Base-by-base conservation (phyloP, 352 stramenopile species). In the Phytophthora megakarya region DNA sequence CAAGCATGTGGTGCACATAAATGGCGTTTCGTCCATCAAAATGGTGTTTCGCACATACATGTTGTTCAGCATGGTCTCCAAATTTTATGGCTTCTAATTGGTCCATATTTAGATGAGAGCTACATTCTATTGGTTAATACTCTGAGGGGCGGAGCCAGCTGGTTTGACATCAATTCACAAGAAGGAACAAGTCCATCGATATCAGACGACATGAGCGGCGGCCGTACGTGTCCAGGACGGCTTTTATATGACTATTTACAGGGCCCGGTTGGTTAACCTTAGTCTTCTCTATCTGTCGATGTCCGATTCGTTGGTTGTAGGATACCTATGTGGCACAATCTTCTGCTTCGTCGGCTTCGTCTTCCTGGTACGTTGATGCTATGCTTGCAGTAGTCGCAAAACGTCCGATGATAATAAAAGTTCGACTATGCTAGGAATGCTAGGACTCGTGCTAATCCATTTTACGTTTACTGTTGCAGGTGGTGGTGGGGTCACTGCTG, bases 331-430 rank as follows among this genome's bases (percentile, higher is more conserved):
- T 39, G 84, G 83, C 58, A 84, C 83, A 40, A 92, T 92, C 55
- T 88, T 94, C 65, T 81, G 67, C 55, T 94, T 94, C 57, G 61
- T 79, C 0, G 86, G 86, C 30, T 89, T 87, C 65, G 76, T 92
- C 61, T 94, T 94, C 68, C 65, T 92, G 72, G 85, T 94, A 57
- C 30, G 21, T 21, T 47, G 49, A 51, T 15, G 25, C 64, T 44
- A 43, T 45, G 26, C 23, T 72, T 48, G 51, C 47, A 33, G 28
- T 59, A 35, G 22, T 62, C 45, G 23, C 55, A 37, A 1, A 35
- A 21, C 33, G n/a, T 37, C 23, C 28, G 40, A 18, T 22, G 8
- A 12, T 40, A 22, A 26, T n/a, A 15, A 57, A 32, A n/a, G n/a
- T n/a, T n/a, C n/a, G n/a, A n/a, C n/a, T n/a, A n/a, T n/a, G n/a